Evolutionary conservation across 331 rosid genomes (phyloP).

Genomic region (Pyrus hybrid): DNA sequence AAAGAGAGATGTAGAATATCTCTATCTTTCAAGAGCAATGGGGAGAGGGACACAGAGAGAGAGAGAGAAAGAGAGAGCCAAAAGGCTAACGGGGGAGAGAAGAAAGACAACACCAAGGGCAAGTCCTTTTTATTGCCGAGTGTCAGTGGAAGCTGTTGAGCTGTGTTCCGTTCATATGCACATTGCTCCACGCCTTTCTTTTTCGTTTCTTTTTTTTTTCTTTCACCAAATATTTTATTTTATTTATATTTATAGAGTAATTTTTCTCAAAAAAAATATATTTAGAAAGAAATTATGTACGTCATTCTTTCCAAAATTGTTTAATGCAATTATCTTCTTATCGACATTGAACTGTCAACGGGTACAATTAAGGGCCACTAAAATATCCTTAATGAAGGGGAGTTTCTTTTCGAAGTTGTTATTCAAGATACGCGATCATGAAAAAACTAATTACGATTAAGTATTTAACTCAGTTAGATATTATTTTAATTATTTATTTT

Average conservation of each 20-base stretch:
- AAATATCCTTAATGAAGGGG: no score
- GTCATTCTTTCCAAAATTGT: background rate
- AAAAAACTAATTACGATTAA: no score
- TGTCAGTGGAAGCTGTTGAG: conserved; percentile 23
- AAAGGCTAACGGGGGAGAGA: conserved; percentile 22
- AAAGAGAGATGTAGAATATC: background rate
- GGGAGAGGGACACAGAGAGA: conserved; percentile 20
- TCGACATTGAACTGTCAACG: no score
- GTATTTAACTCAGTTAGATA: no score
- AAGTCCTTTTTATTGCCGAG: conserved; percentile 34
- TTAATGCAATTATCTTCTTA: no score
- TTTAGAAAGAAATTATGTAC: background rate
- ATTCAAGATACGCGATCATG: no score
- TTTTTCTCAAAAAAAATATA: background rate
- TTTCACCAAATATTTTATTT: background rate
- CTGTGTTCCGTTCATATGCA: conserved; percentile 49
- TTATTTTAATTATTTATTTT: no score
- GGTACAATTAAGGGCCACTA: no score
- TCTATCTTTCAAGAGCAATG: background rate
- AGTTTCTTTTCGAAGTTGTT: no score
- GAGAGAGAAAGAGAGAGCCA: conserved; percentile 34
- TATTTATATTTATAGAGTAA: no score
- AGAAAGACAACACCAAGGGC: conserved; percentile 17
- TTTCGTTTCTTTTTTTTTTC: background rate
- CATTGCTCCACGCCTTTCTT: background rate